Conservation (phyloP, 2,329 filamentous ascomycete genomes). For the Sclerotinia spermophila region DNA sequence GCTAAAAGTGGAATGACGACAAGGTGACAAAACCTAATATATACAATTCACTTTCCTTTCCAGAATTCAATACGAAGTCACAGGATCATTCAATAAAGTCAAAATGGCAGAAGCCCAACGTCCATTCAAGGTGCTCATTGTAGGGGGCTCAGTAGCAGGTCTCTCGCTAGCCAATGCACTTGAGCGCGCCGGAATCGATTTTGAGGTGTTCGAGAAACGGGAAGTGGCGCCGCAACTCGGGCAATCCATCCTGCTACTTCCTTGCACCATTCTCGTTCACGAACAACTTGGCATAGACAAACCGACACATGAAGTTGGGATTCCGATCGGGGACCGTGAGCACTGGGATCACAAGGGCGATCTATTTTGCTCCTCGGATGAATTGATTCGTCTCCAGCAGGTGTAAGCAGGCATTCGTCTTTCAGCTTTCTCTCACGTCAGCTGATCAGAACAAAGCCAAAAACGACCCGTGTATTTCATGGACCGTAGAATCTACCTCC, state of each 20-base stretch:
- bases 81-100: background rate
- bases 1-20: background rate
- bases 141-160: slow-evolving; percentile 29
- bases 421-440: background rate
- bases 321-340: slow-evolving; percentile 4
- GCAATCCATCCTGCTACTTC: slow-evolving; percentile 30
- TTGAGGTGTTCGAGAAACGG: slow-evolving; percentile 28
- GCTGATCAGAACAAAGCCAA: background rate
- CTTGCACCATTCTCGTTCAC: slow-evolving; percentile 45
- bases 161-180: slow-evolving; percentile 29
- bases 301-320: slow-evolving; percentile 11
- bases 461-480: slow-evolving; percentile 9
- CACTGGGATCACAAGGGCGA: slow-evolving; percentile 11
- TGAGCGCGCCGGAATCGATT: slow-evolving; percentile 25
- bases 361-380: slow-evolving; percentile 9
- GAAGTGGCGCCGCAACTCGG: slow-evolving; percentile 27
- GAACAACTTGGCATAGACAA: slow-evolving; percentile 43
- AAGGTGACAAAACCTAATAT: no score
- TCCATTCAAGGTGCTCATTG: slow-evolving; percentile 27
- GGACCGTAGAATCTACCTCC: slow-evolving; percentile 2
- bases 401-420: background rate
- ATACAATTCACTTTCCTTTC: background rate
- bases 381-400: slow-evolving; percentile 13
- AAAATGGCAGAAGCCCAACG: slow-evolving; percentile 5
- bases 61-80: background rate